A percentile compares a stretch with the other conserved stretches of the same genome.
These are phyloP conservation scores for Aspergillus puulaauensis DNA, from an alignment of 2,329 filamentous ascomycete genomes.

Conservation along the genomic window DNA sequence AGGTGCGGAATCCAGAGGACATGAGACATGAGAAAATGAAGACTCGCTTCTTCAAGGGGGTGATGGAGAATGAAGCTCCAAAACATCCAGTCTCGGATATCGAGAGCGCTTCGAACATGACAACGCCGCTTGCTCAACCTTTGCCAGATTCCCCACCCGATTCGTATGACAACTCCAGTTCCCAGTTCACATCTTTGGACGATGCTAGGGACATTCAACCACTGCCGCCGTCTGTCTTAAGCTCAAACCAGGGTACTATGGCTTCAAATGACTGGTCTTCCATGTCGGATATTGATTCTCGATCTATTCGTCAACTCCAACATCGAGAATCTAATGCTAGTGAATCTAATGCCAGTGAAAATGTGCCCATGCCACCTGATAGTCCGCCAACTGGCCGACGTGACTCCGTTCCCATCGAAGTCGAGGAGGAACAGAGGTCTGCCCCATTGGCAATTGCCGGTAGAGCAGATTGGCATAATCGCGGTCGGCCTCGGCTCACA, in stretches of 20 bases:
- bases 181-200: constrained; percentile 31
- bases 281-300: constrained; percentile 27
- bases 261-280: constrained; percentile 29
- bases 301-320: constrained; percentile 18
- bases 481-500: constrained; percentile 23
- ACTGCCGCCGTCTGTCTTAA: constrained; percentile 44
- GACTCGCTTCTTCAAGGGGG: constrained; percentile 44
- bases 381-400: constrained; percentile 25
- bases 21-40: constrained; percentile 39
- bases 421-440: constrained; percentile 36
- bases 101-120: constrained; percentile 56
- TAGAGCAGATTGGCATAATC: constrained; percentile 38
- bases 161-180: constrained; percentile 28
- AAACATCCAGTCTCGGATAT: constrained; percentile 32
- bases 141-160: constrained; percentile 42
- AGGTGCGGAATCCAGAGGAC: constrained; percentile 29
- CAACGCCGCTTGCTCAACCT: constrained; percentile 56
- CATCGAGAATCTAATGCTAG: constrained; percentile 26
- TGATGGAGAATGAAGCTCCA: constrained; percentile 38
- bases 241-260: constrained; percentile 32
- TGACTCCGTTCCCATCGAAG: constrained; percentile 21
- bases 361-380: constrained; percentile 17
- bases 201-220: constrained; percentile 40
- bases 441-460: constrained; percentile 42
- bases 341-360: constrained; percentile 29